Conservation (phyloP, 2,329 filamentous ascomycete species). For the Cercospora zeina region DNA sequence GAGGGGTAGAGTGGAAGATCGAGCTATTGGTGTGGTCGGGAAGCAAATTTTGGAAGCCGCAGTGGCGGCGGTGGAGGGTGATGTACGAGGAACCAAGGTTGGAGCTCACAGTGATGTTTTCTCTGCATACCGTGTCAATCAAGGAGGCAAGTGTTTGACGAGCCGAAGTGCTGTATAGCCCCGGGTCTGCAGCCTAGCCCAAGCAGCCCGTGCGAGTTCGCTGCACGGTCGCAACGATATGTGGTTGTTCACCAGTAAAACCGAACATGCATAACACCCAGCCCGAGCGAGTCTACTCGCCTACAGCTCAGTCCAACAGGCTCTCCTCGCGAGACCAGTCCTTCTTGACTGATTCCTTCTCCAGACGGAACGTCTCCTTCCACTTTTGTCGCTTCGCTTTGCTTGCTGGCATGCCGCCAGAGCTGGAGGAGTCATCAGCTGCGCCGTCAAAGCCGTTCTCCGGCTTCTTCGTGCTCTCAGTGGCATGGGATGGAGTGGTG, state of each 20-base stretch:
- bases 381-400: constrained; percentile 15
- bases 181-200: background rate
- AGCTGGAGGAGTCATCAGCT: constrained; percentile 8
- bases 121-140: constrained; percentile 10
- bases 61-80: constrained; percentile 16
- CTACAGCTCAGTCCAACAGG: constrained; percentile 18
- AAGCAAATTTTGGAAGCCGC: background rate
- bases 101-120: constrained; percentile 15
- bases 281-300: background rate
- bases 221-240: background rate
- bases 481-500: constrained; percentile 2
- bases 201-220: background rate
- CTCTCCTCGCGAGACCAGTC: constrained; percentile 17
- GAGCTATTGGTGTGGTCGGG: background rate
- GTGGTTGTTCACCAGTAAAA: background rate
- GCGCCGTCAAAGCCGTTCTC: constrained; percentile 12
- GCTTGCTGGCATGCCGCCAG: background rate
- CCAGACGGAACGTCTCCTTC: constrained; percentile 9
- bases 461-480: background rate
- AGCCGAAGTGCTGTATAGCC: background rate
- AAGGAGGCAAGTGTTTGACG: background rate
- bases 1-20: background rate
- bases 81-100: constrained; percentile 12
- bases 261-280: background rate
- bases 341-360: background rate